Base-by-base conservation (phyloP, 768 basidiomycete genomes). In the Termitomyces bulborhizus region DNA sequence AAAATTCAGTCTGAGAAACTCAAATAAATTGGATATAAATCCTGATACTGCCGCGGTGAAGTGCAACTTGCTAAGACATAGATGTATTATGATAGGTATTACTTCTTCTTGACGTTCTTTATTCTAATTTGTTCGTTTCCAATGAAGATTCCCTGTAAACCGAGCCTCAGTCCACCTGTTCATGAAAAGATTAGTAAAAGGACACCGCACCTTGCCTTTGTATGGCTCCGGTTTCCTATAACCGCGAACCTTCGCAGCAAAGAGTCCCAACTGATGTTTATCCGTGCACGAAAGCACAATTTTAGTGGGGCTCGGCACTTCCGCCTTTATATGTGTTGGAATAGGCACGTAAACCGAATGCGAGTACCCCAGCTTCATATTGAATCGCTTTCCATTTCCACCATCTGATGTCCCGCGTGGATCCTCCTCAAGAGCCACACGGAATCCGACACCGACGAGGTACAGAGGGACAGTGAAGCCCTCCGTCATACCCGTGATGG, bases 21-120 rank as follows among this genome's bases (percentile, higher is more conserved):
- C n/a, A 18, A 18, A 32, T 46, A 12, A 11, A 32, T 32, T n/a
- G 46, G 31, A 47, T n/a, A 21, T 32, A 21, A 21, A 21, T 21
- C 21, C 21, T 21, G 21, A 21, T 21, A 12, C 34, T 34, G 34
- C 12, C 13, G 12, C 34, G 21, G 29, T 34, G 6, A 24, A 32
- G 12, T 32, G n/a, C 7, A 9, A 32, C 31, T 32, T 32, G 31
- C 46, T 34, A 36, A 21, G 9, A 27, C 6, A 27, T 11, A 7
- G 11, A 6, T 50, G 37, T 46, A 57, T 52, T 52, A 57, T 34
- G 39, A 32, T 7, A 51, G 21, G 43, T 46, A 71, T 80, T 91
- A 97, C 76, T 97, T 97, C 83, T 96, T 98, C 78, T 93, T 95
- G 56, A 94, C 86, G 59, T 84, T 84, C 74, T 91, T 97, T 58